phyloP scores from a whole-genome alignment of 2,329 filamentous ascomycete genomes.

The Stagonosporopsis chrysanthemi region DNA sequence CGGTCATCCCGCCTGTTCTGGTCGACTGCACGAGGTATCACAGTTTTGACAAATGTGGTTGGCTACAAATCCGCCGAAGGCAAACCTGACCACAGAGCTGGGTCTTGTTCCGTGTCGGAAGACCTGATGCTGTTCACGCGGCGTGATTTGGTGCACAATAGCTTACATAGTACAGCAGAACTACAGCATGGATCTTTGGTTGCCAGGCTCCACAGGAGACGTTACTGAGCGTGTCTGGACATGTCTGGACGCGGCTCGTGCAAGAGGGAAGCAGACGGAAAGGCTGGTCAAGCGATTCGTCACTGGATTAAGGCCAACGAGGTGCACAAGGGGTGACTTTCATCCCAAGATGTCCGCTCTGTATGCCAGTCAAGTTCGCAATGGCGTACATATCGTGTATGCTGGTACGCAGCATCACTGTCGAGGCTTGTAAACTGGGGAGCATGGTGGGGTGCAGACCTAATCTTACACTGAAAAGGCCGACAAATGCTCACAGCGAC shows the following conservation, averaged over 20 bases:
- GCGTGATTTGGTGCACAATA: not conserved
- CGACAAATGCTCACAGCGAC: not conserved
- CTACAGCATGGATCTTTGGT: not conserved
- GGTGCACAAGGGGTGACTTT: too few species aligned
- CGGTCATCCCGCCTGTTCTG: slow-evolving; percentile 12
- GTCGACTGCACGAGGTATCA: slow-evolving; percentile 11
- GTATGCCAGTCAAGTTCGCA: too few species aligned
- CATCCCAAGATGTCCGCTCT: too few species aligned
- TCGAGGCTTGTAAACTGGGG: not conserved
- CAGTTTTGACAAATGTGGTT: slow-evolving; percentile 6
- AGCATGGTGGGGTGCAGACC: not conserved
- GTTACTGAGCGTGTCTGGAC: not conserved
- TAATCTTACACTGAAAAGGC: not conserved
- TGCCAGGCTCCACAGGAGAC: not conserved
- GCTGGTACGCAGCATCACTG: not conserved
- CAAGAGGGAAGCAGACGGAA: not conserved
- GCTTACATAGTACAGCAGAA: too few species aligned
- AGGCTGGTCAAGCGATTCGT: not conserved
- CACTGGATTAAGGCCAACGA: too few species aligned
- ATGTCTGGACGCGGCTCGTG: not conserved
- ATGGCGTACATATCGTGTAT: not conserved
- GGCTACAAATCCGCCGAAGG: slow-evolving; percentile 7
- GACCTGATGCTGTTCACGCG: slow-evolving; percentile 5
- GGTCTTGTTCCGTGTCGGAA: not conserved
- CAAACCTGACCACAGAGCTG: slow-evolving; percentile 3